Base-by-base conservation (phyloP, 352 stramenopile species). In the Globisporangium iwayamae region DNA sequence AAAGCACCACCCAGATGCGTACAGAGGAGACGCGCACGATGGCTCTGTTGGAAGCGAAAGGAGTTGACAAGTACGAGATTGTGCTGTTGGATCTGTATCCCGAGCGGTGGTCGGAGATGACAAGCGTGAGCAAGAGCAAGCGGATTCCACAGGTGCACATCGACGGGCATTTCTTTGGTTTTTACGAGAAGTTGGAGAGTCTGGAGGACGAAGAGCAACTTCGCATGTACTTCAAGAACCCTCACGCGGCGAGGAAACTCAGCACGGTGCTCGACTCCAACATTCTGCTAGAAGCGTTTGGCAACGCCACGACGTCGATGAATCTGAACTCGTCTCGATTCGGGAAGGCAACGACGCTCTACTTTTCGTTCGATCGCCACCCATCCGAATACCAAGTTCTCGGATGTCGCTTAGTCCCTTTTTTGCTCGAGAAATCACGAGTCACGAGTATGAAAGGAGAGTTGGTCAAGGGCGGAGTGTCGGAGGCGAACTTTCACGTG, bases 1-100 rank as follows among this genome's bases (percentile, higher is more conserved):
- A 91, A 69, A 93, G 84, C 62, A 93, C 84, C 3, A 74, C 89
- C 28, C 82, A 90, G 59, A 93, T 93, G 84, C 78, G 84, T n/a
- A 83, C 76, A 16, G 84, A 93, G 36, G 84, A 93, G 55, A 67
- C 79, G 11, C 69, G 81, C 28, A 89, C 82, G 10, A 81, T 91
- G n/a, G 81, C 81, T n/a, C 56, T 93, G 10, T 63, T 93, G n/a
- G 80, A 85, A 47, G 75, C 79, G 28, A 91, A 93, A 70, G 74
- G 80, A 47, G 74, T 90, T 11, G 74, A 73, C 11, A 65, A 67
- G 8, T 93, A 90, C 58, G 81, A 87, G 51, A 85, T 91, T 20
- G 81, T 93, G 22, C 63, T 91, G 36, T 62, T 93, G 8, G 84
- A 93, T 62, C 70, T 91, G 47, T 54, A 78, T 51, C 81, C 81